Conservation (phyloP, 805 yeast genomes). For the Kluyveromyces aestuarii region DNA sequence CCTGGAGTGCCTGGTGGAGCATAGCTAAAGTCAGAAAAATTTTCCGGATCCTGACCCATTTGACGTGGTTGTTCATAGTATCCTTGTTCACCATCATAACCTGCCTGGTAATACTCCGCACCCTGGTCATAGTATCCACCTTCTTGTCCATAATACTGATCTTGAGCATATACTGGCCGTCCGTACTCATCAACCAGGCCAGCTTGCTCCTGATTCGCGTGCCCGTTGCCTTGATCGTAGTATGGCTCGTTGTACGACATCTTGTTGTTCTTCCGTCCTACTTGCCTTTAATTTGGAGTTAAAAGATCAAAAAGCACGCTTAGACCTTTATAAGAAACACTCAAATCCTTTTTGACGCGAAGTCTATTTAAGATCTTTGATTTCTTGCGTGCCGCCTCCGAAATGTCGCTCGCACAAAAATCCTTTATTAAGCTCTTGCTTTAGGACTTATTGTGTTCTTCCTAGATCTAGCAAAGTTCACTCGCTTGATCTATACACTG, state of each 20-base stretch:
- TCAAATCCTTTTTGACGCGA: not conserved
- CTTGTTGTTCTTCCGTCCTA: not conserved
- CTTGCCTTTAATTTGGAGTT: not conserved
- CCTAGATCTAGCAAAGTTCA: not conserved
- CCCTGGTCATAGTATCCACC: conserved; percentile 30
- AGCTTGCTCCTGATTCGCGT: conserved; percentile 23
- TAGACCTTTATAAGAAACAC: not conserved
- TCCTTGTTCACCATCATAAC: conserved; percentile 38
- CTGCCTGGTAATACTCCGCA: conserved; percentile 34
- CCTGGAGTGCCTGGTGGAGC: conserved; percentile 53
- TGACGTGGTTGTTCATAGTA: conserved; percentile 48
- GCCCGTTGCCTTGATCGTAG: conserved; percentile 19
- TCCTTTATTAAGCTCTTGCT: not conserved
- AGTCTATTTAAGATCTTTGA: not conserved
- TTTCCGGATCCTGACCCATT: conserved; percentile 43
- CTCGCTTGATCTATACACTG: not conserved
- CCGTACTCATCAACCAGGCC: conserved; percentile 32
- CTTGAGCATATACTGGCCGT: conserved; percentile 32
- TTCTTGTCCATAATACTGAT: conserved; percentile 26
- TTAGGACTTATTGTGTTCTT: not conserved
- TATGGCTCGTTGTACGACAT: conserved; percentile 23
- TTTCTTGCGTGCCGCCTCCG: not conserved
- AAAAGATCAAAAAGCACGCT: not conserved
- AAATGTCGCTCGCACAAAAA: not conserved
- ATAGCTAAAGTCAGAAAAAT: conserved; percentile 58